phyloP scores from a whole-genome alignment of 106 monocot species.

The Dendrobium catenatum region DNA sequence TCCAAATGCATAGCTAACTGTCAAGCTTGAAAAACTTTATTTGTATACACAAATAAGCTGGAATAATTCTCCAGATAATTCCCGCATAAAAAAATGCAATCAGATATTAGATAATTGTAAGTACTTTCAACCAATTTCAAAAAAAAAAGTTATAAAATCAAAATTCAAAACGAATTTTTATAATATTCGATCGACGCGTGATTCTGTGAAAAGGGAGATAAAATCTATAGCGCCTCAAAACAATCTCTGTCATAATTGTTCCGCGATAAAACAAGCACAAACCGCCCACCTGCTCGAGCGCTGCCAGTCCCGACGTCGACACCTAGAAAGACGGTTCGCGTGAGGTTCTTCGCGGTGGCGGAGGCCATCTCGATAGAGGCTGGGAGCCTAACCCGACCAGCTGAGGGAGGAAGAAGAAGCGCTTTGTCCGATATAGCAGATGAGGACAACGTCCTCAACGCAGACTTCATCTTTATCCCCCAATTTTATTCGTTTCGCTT shows the following conservation, averaged over 20 bases:
- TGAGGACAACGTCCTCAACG: not conserved
- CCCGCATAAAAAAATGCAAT: not conserved
- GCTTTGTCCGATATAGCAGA: conserved; percentile 1
- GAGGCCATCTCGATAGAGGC: conserved; percentile 25
- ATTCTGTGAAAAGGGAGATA: not conserved
- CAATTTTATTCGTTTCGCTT: too few relatives aligned
- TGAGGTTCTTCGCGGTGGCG: conserved; percentile 2
- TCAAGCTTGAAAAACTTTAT: not conserved
- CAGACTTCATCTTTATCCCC: not conserved
- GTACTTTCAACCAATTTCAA: not conserved
- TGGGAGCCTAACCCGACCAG: conserved; percentile 7
- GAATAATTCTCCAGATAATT: too few relatives aligned
- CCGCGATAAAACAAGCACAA: not conserved
- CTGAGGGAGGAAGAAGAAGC: conserved; percentile 2
- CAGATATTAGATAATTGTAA: not conserved
- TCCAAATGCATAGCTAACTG: not conserved
- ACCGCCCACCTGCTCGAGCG: conserved; percentile 74
- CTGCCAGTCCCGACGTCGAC: conserved; percentile 98
- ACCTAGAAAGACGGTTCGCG: conserved; percentile 63
- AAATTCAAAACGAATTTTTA: not conserved
- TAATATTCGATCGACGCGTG: not conserved
- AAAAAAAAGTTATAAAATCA: not conserved
- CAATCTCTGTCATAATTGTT: not conserved
- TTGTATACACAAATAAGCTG: not conserved
- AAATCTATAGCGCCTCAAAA: not conserved